Conservation (phyloP, 768 basidiomycete genomes). For the Daedaleopsis nitida region DNA sequence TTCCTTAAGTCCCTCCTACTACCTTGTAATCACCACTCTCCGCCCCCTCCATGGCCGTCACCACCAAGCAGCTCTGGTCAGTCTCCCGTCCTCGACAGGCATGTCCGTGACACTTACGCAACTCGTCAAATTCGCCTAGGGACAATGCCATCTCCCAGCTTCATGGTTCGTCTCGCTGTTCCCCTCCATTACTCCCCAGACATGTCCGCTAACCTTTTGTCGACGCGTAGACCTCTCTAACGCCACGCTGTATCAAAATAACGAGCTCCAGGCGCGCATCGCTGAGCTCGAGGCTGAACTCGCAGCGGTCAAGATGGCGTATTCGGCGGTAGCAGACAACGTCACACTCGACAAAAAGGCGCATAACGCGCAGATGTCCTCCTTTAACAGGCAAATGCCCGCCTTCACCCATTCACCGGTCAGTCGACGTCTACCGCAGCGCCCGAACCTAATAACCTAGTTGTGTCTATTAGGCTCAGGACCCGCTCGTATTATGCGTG, state of each 20-base stretch:
- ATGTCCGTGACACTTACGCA: neutral
- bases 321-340: constrained; percentile 60
- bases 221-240: constrained; percentile 56
- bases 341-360: constrained; percentile 64
- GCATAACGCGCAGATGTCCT: constrained; percentile 67
- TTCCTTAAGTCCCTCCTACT: constrained; percentile 7
- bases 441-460: neutral
- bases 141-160: constrained; percentile 67
- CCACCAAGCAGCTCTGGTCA: constrained; percentile 67
- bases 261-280: constrained; percentile 63
- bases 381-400: constrained; percentile 66
- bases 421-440: neutral
- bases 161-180: constrained; percentile 44
- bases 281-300: constrained; percentile 71
- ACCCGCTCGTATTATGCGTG: constrained; percentile 71
- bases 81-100: constrained; percentile 27
- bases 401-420: constrained; percentile 56
- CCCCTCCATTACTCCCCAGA: constrained; percentile 47
- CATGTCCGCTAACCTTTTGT: neutral
- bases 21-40: constrained; percentile 5
- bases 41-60: constrained; percentile 17
- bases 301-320: constrained; percentile 70
- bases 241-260: constrained; percentile 62
- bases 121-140: constrained; percentile 35
- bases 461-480: constrained; percentile 48